Conservation (phyloP, 257 asterid genomes). For the Lantana camara region DNA sequence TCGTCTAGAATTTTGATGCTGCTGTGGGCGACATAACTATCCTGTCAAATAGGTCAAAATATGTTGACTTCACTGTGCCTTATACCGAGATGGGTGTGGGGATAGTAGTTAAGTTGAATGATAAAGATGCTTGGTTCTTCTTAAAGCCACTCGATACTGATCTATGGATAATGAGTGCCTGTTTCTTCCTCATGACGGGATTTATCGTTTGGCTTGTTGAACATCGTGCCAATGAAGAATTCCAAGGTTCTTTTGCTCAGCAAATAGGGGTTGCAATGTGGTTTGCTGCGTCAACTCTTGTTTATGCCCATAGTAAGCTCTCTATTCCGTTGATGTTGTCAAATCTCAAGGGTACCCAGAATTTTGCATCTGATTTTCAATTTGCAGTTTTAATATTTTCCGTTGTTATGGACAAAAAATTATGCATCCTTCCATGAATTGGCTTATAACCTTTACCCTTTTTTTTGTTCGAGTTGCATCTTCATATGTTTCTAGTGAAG, state of each 20-base stretch:
- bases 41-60: constrained; percentile 38
- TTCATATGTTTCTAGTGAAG: neutral
- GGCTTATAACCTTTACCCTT: neutral
- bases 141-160: constrained; percentile 38
- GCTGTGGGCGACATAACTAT: constrained; percentile 47
- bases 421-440: neutral
- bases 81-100: constrained; percentile 45
- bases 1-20: constrained; percentile 40
- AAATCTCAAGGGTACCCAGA: neutral
- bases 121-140: constrained; percentile 45
- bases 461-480: neutral
- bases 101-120: constrained; percentile 28
- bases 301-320: constrained; percentile 47
- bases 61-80: constrained; percentile 51
- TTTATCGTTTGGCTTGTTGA: constrained; percentile 48
- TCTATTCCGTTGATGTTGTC: neutral
- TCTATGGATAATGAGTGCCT: constrained; percentile 41
- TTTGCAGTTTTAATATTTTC: neutral
- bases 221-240: constrained; percentile 43
- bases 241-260: constrained; percentile 37
- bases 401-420: neutral
- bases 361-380: constrained; percentile 3
- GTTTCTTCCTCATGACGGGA: constrained; percentile 35
- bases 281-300: constrained; percentile 45
- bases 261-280: constrained; percentile 44